A percentile compares a stretch with the other conserved stretches of the same genome.
Evolutionary conservation across 2,329 filamentous ascomycete genomes (phyloP).

Genomic region (Lasiodiplodia citricola): DNA sequence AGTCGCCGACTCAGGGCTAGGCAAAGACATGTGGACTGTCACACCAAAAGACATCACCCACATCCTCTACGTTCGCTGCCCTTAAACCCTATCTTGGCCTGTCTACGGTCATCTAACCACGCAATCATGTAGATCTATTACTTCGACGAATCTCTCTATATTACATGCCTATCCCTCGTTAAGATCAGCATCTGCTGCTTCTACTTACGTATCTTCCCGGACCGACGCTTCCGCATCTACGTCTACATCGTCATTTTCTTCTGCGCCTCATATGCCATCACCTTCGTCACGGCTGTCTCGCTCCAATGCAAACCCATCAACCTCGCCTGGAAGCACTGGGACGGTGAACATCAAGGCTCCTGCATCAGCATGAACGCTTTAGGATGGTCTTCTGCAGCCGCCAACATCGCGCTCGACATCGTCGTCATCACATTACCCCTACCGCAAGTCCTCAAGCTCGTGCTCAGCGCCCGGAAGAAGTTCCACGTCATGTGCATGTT

Average conservation of each 20-base stretch:
- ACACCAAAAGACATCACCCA: slow-evolving; percentile 47
- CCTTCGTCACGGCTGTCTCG: slow-evolving; percentile 31
- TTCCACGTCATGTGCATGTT: slow-evolving; percentile 46
- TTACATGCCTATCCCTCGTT: slow-evolving; percentile 35
- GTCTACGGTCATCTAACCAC: not conserved
- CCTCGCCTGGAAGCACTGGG: slow-evolving; percentile 41
- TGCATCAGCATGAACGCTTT: slow-evolving; percentile 45
- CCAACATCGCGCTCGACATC: slow-evolving; percentile 41
- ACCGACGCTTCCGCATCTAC: slow-evolving; percentile 31
- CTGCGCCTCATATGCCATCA: slow-evolving; percentile 32
- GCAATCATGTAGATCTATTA: slow-evolving; percentile 35
- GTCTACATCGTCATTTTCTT: slow-evolving; percentile 37
- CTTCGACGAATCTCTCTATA: slow-evolving; percentile 42
- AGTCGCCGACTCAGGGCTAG: slow-evolving; percentile 50
- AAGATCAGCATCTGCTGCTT: slow-evolving; percentile 41
- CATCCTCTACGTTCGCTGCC: slow-evolving; percentile 43
- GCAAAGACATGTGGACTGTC: slow-evolving; percentile 59
- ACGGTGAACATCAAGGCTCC: slow-evolving; percentile 36
- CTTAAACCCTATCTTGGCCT: not conserved
- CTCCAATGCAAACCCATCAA: slow-evolving; percentile 44
- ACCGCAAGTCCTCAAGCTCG: slow-evolving; percentile 37
- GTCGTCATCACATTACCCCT: slow-evolving; percentile 40
- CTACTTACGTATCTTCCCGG: slow-evolving; percentile 41
- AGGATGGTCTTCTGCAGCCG: slow-evolving; percentile 37
- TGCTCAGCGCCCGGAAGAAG: slow-evolving; percentile 38